Evolutionary conservation across 148 eudicot genomes (phyloP), one percentile per base, ranked within the genome.

Genomic region (Silene conica): DNA sequence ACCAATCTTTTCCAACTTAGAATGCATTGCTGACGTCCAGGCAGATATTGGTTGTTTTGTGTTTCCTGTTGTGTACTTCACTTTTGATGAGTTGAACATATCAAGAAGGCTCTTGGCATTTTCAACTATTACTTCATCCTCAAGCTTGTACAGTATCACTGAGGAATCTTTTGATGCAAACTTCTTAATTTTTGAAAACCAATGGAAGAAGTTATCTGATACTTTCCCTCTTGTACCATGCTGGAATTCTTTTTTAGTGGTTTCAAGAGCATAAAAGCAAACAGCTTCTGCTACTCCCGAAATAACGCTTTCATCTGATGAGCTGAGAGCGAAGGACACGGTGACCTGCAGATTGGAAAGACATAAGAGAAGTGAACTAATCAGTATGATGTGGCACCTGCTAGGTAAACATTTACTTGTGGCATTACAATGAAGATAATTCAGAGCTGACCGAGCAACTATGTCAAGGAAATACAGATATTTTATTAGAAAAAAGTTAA

Each of bases 341-440:
- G 92, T 85, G 83, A 89, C 99, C 99, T 95, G 98, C 89, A 72
- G 82, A 86, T 73, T 79, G 84, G 74, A 92, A 92, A 88, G 76
- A 84, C 89, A 86, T 82, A 83, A 88, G 79, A 88, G 79, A 88
- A 91, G 89, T 82, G 82, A 87, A 81, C 80, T 82, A 71, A 82
- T 91, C 88, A 87, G 89, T 86, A 84, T 72, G 81, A 82, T 74
- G 77, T 71, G 67, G 80, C 77, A 86, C 89, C 98, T 88, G 92
- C 92, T 86, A 75, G 74, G 73, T 69, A 87, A 70, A 89, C 75
- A 86, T 67, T 56, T 63, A 83, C 80, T 67, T 74, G 80, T 74
- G 78, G 82, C 73, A 84, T 86, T 76, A 85, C 75, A 69, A 74
- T 76, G 67, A 15, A 77, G 77, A 66, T 7, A 76, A 57, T 8